phyloP scores from a whole-genome alignment of 306 rosid genomes.

The Myrica gale region DNA sequence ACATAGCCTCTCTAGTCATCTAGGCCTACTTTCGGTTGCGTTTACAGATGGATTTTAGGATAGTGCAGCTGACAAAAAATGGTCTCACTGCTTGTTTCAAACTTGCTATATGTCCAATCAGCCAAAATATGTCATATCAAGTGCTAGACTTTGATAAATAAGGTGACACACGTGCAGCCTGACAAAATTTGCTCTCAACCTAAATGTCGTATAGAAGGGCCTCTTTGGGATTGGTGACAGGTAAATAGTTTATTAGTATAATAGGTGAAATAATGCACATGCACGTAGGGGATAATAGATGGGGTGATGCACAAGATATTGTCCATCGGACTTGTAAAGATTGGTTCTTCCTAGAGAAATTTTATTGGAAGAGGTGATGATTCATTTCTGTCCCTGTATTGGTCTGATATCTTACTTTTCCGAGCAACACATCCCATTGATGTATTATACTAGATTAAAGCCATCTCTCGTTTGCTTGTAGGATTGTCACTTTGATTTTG shows the following conservation, averaged over 20 bases:
- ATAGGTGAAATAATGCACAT: background rate
- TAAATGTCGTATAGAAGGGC: background rate
- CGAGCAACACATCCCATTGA: background rate
- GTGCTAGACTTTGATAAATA: background rate
- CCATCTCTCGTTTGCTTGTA: conserved; percentile 16
- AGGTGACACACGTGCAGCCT: background rate
- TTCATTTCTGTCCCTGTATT: background rate
- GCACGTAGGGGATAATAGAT: conserved; percentile 11
- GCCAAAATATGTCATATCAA: background rate
- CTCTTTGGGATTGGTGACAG: background rate
- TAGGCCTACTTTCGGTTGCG: background rate
- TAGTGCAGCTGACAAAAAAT: background rate
- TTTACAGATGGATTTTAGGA: background rate
- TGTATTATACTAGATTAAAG: conserved; percentile 11
- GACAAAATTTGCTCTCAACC: background rate
- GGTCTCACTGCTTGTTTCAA: background rate
- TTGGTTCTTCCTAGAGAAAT: background rate
- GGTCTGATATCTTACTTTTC: background rate
- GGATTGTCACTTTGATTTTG: conserved; percentile 37
- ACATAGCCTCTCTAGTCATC: background rate
- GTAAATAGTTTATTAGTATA: background rate
- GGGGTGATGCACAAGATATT: conserved; percentile 17
- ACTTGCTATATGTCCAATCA: background rate
- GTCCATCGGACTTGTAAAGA: background rate
- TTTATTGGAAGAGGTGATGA: background rate